Evolutionary conservation across 129 eudicot species (phyloP), one percentile per base, ranked within the genome.

Genomic region (Daucus carota): DNA sequence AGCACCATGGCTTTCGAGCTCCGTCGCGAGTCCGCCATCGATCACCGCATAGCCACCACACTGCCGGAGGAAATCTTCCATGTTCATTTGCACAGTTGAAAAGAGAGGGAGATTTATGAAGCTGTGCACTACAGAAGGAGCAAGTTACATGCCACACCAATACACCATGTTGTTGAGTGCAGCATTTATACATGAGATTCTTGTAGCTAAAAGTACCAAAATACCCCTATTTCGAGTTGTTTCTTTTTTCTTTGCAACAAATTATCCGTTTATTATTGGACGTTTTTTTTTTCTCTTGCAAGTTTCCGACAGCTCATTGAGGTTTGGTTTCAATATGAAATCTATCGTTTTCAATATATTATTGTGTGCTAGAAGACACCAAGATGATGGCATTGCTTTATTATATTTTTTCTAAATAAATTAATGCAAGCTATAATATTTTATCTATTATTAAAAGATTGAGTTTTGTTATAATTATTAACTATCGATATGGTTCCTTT

Each of bases 21-120:
- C 96, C 83, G 98, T 92, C 77, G 96, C 98, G 38, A 92, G 89
- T 10, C 96, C 98, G 3, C 98, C 98, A 84, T 92, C 98, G 7
- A 92, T 42, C 17, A 92, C 92, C 52, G 87, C 96, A 68, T 77
- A 83, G 46, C 96, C 98, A 62, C 98, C 92, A 74, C 87, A 86
- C 79, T 83, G 83, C 46, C 71, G 78, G 78, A 92, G 83, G 76
- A 92, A 90, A 74, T 82, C 90, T 0, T 84, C 34, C 83, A 90
- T 74, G 46, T 0, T 20, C 26, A 18, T 52, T 52, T 4, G 17
- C 20, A 15, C 17, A 16, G 4, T 16, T n/a, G n/a, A n/a, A n/a
- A n/a, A n/a, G n/a, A n/a, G n/a, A n/a, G n/a, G n/a, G n/a, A n/a
- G n/a, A n/a, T n/a, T n/a, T n/a, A n/a, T n/a, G n/a, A n/a, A n/a